Evolutionary conservation across 2,329 filamentous ascomycete genomes (phyloP).

Genomic region (Pyricularia sp.): DNA sequence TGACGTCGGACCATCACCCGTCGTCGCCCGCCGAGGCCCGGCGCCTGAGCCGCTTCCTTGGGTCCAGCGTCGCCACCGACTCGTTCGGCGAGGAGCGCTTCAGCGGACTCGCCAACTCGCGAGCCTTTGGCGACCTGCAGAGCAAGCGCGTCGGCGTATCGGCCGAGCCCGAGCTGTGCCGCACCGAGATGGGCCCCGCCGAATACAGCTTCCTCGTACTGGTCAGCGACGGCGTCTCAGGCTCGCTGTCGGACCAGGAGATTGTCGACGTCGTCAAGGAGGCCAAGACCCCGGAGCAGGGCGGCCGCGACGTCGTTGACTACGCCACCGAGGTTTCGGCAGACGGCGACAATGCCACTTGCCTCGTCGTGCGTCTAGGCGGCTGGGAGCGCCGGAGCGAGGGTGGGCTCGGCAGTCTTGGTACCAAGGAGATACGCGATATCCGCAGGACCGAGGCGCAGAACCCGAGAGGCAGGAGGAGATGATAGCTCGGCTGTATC

Average conservation of each 20-base stretch:
- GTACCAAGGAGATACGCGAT: slow-evolving; percentile 84
- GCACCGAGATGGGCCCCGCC: slow-evolving; percentile 65
- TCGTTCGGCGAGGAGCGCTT: slow-evolving; percentile 97
- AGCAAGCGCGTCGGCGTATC: slow-evolving; percentile 88
- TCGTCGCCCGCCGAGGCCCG: slow-evolving; percentile 73
- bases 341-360: slow-evolving; percentile 56
- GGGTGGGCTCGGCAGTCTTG: slow-evolving; percentile 76
- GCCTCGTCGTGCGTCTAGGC: slow-evolving; percentile 51
- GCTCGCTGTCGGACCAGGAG: slow-evolving; percentile 79
- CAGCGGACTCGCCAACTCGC: slow-evolving; percentile 81
- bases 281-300: slow-evolving; percentile 79
- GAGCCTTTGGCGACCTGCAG: slow-evolving; percentile 83
- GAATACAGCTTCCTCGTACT: slow-evolving; percentile 85
- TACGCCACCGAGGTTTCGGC: slow-evolving; percentile 77
- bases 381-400: slow-evolving; percentile 64
- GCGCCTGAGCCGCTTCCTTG: slow-evolving; percentile 72
- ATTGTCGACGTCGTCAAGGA: slow-evolving; percentile 95
- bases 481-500: slow-evolving; percentile 7
- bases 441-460: slow-evolving; percentile 67
- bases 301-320: slow-evolving; percentile 61
- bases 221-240: slow-evolving; percentile 78
- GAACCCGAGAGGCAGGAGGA: slow-evolving; percentile 59
- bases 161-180: slow-evolving; percentile 79
- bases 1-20: slow-evolving; percentile 88
- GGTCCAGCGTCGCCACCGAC: slow-evolving; percentile 75